phyloP scores from a whole-genome alignment of 805 yeast genomes.

The Teunomyces cretensis region DNA sequence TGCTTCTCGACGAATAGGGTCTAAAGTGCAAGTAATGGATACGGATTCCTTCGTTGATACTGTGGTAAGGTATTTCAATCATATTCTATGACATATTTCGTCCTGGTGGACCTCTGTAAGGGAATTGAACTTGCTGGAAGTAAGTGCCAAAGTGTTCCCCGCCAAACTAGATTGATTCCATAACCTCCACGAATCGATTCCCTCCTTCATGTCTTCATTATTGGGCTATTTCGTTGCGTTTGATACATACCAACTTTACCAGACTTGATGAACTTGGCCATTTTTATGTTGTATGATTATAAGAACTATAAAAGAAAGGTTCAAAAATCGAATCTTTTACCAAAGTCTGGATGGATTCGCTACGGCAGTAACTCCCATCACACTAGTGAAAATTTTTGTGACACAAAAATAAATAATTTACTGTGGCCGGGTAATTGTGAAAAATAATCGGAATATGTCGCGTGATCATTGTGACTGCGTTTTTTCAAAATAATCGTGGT shows the following conservation, averaged over 20 bases:
- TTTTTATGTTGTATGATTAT: constrained; percentile 33
- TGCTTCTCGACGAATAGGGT: background rate
- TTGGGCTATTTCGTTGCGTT: background rate
- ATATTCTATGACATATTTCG: no score
- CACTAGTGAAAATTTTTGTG: constrained; percentile 13
- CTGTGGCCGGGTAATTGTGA: constrained; percentile 7
- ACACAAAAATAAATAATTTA: constrained; percentile 6
- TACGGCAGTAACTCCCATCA: constrained; percentile 6
- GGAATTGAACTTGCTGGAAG: no score
- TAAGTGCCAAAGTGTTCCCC: background rate
- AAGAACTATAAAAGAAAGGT: constrained; percentile 15
- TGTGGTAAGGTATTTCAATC: no score
- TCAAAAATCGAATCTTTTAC: constrained; percentile 9
- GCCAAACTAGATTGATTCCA: background rate
- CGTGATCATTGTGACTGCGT: constrained; percentile 14
- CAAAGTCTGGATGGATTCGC: constrained; percentile 3
- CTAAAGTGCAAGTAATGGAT: no score
- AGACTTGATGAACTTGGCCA: constrained; percentile 99
- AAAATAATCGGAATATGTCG: background rate
- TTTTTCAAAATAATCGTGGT: no score
- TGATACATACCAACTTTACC: constrained; percentile 95
- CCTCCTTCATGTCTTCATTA: background rate
- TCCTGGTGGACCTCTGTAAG: no score
- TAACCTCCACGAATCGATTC: background rate
- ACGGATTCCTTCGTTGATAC: background rate